These are phyloP conservation scores for Fusarium sp. DNA, from an alignment of 2,329 filamentous ascomycete genomes.

Conservation along the genomic window DNA sequence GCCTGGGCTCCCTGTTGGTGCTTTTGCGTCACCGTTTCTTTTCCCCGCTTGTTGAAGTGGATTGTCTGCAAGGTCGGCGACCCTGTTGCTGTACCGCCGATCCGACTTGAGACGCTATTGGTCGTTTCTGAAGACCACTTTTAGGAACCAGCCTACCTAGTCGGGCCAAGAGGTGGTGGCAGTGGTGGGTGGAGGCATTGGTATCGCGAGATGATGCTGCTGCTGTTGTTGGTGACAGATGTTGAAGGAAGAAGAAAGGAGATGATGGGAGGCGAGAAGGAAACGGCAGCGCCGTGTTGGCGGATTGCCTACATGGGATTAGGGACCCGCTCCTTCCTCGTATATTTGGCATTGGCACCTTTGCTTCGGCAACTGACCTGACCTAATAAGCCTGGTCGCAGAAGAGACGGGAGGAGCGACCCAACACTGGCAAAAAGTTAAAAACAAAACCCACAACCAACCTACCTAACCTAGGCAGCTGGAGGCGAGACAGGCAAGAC, in stretches of 20 bases:
- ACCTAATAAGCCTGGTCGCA: not conserved
- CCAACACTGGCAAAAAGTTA: not conserved
- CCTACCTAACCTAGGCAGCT: too few relatives aligned
- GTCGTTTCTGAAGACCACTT: slow-evolving; percentile 12
- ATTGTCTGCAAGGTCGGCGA: slow-evolving; percentile 24
- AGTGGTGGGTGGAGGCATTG: not conserved
- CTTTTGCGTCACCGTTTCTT: slow-evolving; percentile 24
- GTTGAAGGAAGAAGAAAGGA: slow-evolving; percentile 7
- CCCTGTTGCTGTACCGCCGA: slow-evolving; percentile 37
- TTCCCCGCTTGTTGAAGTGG: slow-evolving; percentile 25
- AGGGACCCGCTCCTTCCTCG: slow-evolving; percentile 31
- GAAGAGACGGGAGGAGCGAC: not conserved
- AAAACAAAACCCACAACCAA: not conserved
- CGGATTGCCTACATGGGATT: not conserved
- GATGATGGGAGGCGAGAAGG: not conserved
- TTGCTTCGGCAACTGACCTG: slow-evolving; percentile 13
- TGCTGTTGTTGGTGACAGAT: not conserved
- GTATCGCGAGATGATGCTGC: not conserved
- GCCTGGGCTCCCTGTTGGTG: slow-evolving; percentile 10
- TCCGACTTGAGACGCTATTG: slow-evolving; percentile 36
- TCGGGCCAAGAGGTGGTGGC: not conserved
- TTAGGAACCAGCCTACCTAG: slow-evolving; percentile 4
- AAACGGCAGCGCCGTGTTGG: not conserved
- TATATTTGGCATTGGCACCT: slow-evolving; percentile 26
- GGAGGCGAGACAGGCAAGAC: not conserved